phyloP scores from a whole-genome alignment of 1,284 basidiomycete genomes.

The Moniliophthora roreri region DNA sequence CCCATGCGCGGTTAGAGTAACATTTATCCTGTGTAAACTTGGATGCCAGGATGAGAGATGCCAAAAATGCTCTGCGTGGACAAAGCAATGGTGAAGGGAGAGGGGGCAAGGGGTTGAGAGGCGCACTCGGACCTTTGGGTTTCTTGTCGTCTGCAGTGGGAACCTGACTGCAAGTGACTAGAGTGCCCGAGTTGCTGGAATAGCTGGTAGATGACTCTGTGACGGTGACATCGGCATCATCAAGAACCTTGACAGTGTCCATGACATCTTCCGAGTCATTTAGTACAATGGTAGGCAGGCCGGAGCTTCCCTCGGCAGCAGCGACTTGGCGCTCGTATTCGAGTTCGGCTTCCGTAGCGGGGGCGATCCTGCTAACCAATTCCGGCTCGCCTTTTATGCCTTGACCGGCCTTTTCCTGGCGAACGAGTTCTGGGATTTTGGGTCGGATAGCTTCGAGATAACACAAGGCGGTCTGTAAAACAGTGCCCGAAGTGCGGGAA shows the following conservation, averaged over 20 bases:
- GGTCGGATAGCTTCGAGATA: slow-evolving; percentile 73
- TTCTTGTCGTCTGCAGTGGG: slow-evolving; percentile 14
- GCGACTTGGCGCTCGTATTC: slow-evolving; percentile 20
- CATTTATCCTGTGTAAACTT: slow-evolving; percentile 94
- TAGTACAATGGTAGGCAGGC: slow-evolving; percentile 6
- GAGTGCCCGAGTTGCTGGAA: not conserved
- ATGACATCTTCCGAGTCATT: slow-evolving; percentile 25
- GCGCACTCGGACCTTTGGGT: slow-evolving; percentile 18
- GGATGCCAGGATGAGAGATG: slow-evolving; percentile 83
- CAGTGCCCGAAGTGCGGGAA: slow-evolving; percentile 71
- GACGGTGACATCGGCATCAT: slow-evolving; percentile 17
- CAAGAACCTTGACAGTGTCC: slow-evolving; percentile 39
- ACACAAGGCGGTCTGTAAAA: slow-evolving; percentile 77
- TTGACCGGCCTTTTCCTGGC: slow-evolving; percentile 44
- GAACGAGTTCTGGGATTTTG: slow-evolving; percentile 61
- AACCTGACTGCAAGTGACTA: not conserved
- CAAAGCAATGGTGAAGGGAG: slow-evolving; percentile 83
- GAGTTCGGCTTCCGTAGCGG: slow-evolving; percentile 43
- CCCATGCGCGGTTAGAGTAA: slow-evolving; percentile 92
- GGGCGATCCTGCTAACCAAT: slow-evolving; percentile 44
- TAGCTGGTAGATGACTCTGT: not conserved
- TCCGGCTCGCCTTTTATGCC: slow-evolving; percentile 39
- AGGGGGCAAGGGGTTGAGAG: slow-evolving; percentile 43
- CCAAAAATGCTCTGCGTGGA: slow-evolving; percentile 85
- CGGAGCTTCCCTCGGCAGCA: slow-evolving; percentile 20